These are phyloP conservation scores for Ophiocordyceps polyrhachis-furcata DNA, from an alignment of 2,329 filamentous ascomycete genomes.

Conservation along the genomic window DNA sequence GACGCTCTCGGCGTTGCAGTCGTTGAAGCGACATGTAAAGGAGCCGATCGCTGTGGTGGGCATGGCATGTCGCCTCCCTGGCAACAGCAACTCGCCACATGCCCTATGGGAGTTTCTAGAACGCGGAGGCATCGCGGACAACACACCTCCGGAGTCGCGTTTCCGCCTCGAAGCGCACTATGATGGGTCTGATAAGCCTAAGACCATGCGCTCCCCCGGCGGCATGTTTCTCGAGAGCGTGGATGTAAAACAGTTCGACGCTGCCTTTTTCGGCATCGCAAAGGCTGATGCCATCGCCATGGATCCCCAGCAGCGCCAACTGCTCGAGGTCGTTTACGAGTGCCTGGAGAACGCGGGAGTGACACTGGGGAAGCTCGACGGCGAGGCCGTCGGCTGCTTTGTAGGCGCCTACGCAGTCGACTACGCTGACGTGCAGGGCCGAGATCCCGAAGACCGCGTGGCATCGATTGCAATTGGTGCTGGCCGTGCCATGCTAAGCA, in stretches of 20 bases:
- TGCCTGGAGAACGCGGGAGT: constrained; percentile 14
- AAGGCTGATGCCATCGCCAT: constrained; percentile 8
- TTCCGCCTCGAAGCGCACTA: neutral
- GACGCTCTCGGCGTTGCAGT: too few species aligned
- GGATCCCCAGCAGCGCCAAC: constrained; percentile 5
- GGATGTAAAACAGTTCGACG: constrained; percentile 6
- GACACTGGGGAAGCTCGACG: constrained; percentile 7
- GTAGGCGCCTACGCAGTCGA: constrained; percentile 13
- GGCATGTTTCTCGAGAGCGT: constrained; percentile 1
- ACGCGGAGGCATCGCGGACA: constrained; percentile 8
- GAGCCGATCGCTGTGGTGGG: constrained; percentile 16
- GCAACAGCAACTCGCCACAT: constrained; percentile 13
- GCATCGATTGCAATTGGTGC: constrained; percentile 9
- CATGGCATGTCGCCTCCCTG: constrained; percentile 12
- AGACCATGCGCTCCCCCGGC: neutral
- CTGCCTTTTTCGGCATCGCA: constrained; percentile 7
- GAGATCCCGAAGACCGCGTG: constrained; percentile 9
- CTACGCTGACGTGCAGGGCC: constrained; percentile 7
- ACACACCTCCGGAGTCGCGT: neutral
- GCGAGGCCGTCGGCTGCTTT: constrained; percentile 11
- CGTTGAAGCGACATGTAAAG: neutral
- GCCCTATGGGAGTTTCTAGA: constrained; percentile 24
- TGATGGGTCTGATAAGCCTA: neutral
- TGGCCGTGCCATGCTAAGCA: constrained; percentile 11
- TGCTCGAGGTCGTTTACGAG: constrained; percentile 13